phyloP scores from a whole-genome alignment of 176 grass and related monocot genomes.

The Calamus simplicifolius region DNA sequence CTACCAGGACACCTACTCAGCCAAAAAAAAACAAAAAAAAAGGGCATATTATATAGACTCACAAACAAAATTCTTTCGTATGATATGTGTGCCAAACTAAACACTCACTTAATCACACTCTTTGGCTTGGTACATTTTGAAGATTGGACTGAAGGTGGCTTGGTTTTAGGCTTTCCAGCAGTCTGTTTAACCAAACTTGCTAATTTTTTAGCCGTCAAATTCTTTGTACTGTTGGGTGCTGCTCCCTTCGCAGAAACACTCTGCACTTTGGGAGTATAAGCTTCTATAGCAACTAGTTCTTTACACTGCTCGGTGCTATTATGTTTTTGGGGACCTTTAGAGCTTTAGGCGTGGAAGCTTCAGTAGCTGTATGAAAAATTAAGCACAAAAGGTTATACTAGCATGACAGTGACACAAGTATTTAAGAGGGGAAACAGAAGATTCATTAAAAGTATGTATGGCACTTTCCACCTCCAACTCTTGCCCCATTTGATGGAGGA shows the following conservation, averaged over 20 bases:
- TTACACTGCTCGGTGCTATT: conserved; percentile 4
- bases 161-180: conserved; percentile 21
- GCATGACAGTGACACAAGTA: no score
- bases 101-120: conserved; percentile 53
- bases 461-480: conserved; percentile 11
- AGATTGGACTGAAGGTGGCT: conserved; percentile 9
- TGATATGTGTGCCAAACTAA: no score
- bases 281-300: conserved; percentile 11
- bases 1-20: conserved; percentile 13
- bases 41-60: no score
- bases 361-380: conserved; percentile 21
- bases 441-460: not conserved
- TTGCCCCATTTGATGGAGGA: conserved; percentile 12
- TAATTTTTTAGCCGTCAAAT: conserved; percentile 14
- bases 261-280: conserved; percentile 28
- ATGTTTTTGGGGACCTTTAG: conserved; percentile 7
- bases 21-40: not conserved
- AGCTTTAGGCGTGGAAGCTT: conserved; percentile 32
- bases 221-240: conserved; percentile 11
- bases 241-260: conserved; percentile 21
- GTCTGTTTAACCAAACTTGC: conserved; percentile 13
- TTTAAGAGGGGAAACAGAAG: not conserved
- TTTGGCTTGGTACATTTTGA: conserved; percentile 28
- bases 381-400: not conserved
- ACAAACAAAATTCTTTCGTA: no score